Percentiles rank a stretch among this genome's conserved stretches.
Evolutionary conservation across 805 yeast genomes (phyloP).

Genomic region (Starmerella apis): DNA sequence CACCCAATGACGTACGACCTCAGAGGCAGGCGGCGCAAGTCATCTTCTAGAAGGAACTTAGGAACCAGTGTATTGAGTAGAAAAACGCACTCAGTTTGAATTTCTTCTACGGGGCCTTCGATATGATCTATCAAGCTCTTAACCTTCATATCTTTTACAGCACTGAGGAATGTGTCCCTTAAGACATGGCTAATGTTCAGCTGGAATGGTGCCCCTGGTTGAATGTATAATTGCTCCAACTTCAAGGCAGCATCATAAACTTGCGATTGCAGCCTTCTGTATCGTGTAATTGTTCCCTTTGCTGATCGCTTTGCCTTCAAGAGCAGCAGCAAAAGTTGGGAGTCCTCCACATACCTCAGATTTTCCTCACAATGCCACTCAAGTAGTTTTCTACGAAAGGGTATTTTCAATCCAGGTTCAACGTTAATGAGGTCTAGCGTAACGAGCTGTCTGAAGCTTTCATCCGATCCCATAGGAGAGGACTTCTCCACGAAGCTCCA

Average conservation of each 20-base stretch:
- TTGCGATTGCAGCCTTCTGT: background rate
- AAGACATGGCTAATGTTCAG: constrained; percentile 14
- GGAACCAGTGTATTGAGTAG: background rate
- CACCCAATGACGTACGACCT: background rate
- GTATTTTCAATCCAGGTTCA: constrained; percentile 22
- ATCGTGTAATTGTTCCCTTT: constrained; percentile 7
- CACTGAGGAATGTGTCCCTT: background rate
- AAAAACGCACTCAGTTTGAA: background rate
- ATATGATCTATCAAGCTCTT: background rate
- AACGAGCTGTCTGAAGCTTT: constrained; percentile 1
- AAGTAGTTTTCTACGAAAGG: constrained; percentile 13
- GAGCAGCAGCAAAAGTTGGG: constrained; percentile 4
- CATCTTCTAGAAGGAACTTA: background rate
- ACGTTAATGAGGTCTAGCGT: constrained; percentile 6
- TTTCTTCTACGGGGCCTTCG: background rate
- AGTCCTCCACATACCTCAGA: constrained; percentile 12
- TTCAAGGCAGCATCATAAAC: background rate
- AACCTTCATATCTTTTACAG: background rate
- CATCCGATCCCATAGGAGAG: background rate
- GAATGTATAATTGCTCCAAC: background rate
- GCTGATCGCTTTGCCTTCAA: constrained; percentile 1
- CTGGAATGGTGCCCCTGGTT: constrained; percentile 13
- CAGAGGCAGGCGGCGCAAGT: background rate
- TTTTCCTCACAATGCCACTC: constrained; percentile 13
- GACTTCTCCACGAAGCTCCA: constrained; percentile 9